These are phyloP conservation scores for Podila minutissima DNA, from an alignment of 192 early-diverging fungal species.

Conservation along the genomic window DNA sequence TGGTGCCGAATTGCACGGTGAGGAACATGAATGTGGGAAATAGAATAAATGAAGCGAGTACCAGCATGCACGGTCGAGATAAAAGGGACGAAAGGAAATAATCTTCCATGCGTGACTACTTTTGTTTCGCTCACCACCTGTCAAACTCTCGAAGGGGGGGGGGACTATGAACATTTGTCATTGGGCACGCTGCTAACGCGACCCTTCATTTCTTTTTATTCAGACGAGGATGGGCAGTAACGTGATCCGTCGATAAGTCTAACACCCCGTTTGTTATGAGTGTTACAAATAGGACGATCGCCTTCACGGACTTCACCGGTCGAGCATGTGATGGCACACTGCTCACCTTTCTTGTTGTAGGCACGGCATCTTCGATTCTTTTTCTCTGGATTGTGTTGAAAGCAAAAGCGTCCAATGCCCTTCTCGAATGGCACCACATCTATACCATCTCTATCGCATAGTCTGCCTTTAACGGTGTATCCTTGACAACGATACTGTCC, in stretches of 20 bases:
- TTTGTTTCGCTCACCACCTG: no score
- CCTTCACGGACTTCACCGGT: conserved; percentile 1
- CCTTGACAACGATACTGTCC: no score
- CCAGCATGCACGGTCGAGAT: no score
- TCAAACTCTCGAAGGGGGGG: no score
- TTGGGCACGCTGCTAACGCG: background rate
- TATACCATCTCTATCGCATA: background rate
- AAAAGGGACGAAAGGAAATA: no score
- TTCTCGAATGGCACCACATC: background rate
- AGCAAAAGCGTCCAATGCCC: background rate
- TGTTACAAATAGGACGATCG: conserved; percentile 7
- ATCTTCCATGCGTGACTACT: no score
- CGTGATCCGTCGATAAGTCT: background rate
- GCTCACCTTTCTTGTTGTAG: background rate
- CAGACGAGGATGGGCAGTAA: background rate
- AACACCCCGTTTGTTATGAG: conserved; percentile 1
- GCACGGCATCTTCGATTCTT: background rate
- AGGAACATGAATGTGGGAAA: no score
- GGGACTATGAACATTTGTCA: no score
- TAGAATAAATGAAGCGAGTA: no score
- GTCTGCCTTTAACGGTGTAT: background rate
- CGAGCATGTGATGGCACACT: conserved; percentile 1
- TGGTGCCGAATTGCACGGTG: no score
- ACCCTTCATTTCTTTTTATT: background rate
- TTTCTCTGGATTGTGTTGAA: conserved; percentile 7